A percentile compares a stretch with the other conserved stretches of the same genome.
Conservation (phyloP, 2,329 filamentous ascomycete species). For the Aspergillus luchuensis region DNA sequence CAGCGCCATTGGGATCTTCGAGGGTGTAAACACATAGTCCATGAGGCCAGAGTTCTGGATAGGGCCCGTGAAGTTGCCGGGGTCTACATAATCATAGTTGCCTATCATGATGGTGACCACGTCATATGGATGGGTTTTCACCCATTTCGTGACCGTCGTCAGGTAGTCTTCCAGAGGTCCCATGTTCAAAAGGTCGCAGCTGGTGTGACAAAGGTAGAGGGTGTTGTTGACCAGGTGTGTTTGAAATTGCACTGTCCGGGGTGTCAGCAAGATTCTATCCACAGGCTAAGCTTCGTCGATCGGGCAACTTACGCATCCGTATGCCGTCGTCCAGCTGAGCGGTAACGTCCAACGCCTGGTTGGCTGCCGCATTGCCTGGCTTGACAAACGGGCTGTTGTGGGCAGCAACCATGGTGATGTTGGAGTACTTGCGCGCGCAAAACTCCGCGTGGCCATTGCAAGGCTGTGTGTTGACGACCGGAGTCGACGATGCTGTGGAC, state of each 20-base stretch:
- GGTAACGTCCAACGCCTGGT: constrained; percentile 69
- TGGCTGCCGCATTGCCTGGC: constrained; percentile 70
- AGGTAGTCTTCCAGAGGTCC: constrained; percentile 78
- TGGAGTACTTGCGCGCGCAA: constrained; percentile 74
- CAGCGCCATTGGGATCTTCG: constrained; percentile 68
- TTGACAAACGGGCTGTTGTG: constrained; percentile 81
- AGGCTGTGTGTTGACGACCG: constrained; percentile 68
- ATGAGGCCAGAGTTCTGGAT: constrained; percentile 72
- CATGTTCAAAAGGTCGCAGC: constrained; percentile 77
- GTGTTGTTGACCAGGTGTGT: constrained; percentile 58
- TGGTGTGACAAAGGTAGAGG: constrained; percentile 81
- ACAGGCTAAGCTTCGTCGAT: not conserved
- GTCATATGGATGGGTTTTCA: constrained; percentile 76
- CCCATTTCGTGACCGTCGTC: constrained; percentile 68
- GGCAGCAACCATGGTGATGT: constrained; percentile 74
- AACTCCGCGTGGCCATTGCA: constrained; percentile 81
- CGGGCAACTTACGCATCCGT: constrained; percentile 52
- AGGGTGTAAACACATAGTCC: constrained; percentile 72
- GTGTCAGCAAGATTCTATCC: not conserved
- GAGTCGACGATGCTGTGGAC: constrained; percentile 41
- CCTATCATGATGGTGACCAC: constrained; percentile 84
- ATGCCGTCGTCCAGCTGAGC: constrained; percentile 75
- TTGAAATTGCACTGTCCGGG: constrained; percentile 59
- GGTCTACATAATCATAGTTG: constrained; percentile 74
- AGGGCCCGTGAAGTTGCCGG: constrained; percentile 65